Percentiles rank a stretch among this genome's conserved stretches.
These are phyloP conservation scores for Asterionellopsis glacialis DNA, from an alignment of 108 stramenopile species.

Conservation along the genomic window DNA sequence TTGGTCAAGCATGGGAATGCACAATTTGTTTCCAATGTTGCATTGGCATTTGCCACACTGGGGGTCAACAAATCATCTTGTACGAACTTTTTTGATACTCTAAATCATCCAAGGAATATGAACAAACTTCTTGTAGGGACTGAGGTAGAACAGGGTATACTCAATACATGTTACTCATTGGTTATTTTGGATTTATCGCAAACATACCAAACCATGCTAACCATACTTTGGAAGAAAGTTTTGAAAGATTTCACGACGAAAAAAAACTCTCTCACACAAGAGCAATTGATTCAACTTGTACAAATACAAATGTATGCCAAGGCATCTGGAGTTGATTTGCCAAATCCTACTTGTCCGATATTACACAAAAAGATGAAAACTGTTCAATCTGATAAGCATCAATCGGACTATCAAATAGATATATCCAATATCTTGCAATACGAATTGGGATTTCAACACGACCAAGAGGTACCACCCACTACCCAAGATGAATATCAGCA, in stretches of 20 bases:
- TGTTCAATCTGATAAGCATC: too few relatives aligned
- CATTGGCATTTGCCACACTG: conserved; percentile 17
- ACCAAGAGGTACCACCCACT: background rate
- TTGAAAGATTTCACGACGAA: background rate
- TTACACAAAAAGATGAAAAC: too few relatives aligned
- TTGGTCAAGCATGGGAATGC: conserved; percentile 11
- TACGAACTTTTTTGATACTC: conserved; percentile 7
- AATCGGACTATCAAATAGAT: background rate
- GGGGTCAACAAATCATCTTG: conserved; percentile 6
- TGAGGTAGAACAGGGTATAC: background rate
- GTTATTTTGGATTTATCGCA: background rate
- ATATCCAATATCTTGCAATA: background rate
- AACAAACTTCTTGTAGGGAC: conserved; percentile 2
- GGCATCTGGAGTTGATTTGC: too few relatives aligned
- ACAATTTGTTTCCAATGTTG: conserved; percentile 14
- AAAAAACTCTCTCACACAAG: background rate
- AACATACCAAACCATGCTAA: background rate
- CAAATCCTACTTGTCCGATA: too few relatives aligned
- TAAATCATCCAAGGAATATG: background rate
- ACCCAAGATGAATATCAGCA: too few relatives aligned
- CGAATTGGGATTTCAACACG: background rate
- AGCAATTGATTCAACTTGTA: too few relatives aligned
- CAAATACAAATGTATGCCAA: too few relatives aligned
- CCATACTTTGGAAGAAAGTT: conserved; percentile 1
- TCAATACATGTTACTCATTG: background rate